Conservation (phyloP, 73 alveolate species). For the Urostyla sp. region DNA sequence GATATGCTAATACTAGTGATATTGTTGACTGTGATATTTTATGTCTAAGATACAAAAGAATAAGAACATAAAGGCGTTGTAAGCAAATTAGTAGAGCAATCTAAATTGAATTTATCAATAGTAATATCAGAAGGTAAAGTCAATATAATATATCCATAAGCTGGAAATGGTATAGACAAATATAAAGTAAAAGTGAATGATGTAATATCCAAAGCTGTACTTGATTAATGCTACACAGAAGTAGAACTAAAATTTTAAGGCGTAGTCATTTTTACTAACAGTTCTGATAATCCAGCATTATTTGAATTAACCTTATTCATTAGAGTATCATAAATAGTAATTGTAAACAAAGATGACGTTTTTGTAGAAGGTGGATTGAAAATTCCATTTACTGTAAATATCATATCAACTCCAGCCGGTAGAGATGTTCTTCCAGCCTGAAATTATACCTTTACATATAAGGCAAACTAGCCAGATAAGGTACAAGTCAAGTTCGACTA, state of each 20-base stretch:
- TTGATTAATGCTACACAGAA: conserved; percentile 11
- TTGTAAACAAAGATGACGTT: not conserved
- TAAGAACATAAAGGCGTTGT: conserved; percentile 16
- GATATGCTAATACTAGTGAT: not conserved
- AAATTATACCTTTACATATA: not conserved
- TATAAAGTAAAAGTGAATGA: conserved; percentile 18
- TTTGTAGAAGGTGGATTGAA: conserved; percentile 11
- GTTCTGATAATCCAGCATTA: not conserved
- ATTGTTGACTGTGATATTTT: not conserved
- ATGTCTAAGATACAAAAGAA: conserved; percentile 2
- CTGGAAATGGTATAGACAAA: conserved; percentile 2
- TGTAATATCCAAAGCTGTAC: not conserved
- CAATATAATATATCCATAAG: not conserved
- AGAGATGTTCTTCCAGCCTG: not conserved
- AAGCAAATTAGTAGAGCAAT: conserved; percentile 13
- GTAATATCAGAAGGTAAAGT: conserved; percentile 12
- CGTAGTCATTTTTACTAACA: conserved; percentile 11
- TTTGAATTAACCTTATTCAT: not conserved
- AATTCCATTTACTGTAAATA: not conserved
- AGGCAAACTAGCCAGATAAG: conserved; percentile 26
- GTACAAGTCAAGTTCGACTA: conserved; percentile 15
- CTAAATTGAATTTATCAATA: not conserved
- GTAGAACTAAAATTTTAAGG: not conserved
- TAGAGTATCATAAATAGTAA: not conserved
- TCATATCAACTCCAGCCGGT: not conserved